These are phyloP conservation scores for Erodium maritimum DNA, from an alignment of 345 rosid genomes.

Conservation along the genomic window DNA sequence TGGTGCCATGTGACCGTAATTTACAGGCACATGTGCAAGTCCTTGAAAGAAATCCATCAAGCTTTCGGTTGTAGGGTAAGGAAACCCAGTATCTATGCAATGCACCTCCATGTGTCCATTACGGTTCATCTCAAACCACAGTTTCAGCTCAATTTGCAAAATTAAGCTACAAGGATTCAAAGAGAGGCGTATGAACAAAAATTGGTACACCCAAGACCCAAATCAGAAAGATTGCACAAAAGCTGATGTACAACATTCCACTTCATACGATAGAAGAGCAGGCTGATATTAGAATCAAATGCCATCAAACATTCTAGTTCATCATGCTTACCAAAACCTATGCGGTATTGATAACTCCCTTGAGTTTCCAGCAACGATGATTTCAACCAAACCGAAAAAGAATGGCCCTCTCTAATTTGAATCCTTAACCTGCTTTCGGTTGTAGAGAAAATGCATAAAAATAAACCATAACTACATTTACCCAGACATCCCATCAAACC, in stretches of 20 bases:
- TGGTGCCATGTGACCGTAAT: constrained; percentile 23
- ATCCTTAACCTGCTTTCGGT: background rate
- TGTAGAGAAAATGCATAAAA: background rate
- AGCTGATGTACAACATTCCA: constrained; percentile 1
- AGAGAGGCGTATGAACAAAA: constrained; percentile 5
- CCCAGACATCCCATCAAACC: background rate
- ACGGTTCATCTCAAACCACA: constrained; percentile 27
- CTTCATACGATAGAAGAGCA: background rate
- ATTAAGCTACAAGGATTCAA: constrained; percentile 10
- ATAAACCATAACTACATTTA: background rate
- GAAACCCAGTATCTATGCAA: constrained; percentile 39
- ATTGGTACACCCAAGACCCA: no score
- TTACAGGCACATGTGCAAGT: constrained; percentile 24
- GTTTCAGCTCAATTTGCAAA: constrained; percentile 7
- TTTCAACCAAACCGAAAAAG: background rate
- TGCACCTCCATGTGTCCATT: constrained; percentile 46
- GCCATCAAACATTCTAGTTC: background rate
- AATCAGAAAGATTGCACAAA: constrained; percentile 2
- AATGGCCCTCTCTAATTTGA: background rate
- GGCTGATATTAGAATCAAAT: background rate
- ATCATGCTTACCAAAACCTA: background rate
- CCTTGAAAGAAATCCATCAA: constrained; percentile 58
- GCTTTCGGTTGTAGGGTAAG: constrained; percentile 42
- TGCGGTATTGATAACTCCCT: constrained; percentile 1
- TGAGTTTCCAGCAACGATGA: constrained; percentile 2